Base-by-base conservation (phyloP, 805 yeast genomes). In the Trichomonascus vanleenenianus region DNA sequence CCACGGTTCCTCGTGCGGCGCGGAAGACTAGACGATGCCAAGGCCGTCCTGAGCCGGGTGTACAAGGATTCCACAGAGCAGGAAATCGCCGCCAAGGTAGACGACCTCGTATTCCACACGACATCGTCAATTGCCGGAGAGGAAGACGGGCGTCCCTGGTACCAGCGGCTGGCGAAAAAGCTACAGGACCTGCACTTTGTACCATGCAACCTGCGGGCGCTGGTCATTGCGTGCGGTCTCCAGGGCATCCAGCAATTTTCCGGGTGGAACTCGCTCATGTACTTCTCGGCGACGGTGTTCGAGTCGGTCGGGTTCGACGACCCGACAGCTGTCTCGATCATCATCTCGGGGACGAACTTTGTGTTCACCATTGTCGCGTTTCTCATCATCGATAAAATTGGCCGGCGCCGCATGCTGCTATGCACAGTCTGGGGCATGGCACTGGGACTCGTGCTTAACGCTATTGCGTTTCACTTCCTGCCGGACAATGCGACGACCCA, bases 231-330 rank as follows among this genome's bases (percentile, higher is more conserved):
- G 9, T 88, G 96, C 71, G 96, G 94, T 30, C 68, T 91, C 53
- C 97, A 93, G 67, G 96, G 95, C 48, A 83, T 93, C 58, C 97
- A 91, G 70, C 98, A 91, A 67, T 87, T 91, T 57, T 84, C 95
- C 14, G 97, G 97, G 54, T 91, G 91, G 78, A 93, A 91, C 68
- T 86, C 97, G 5, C 75, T 91, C 57, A 85, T 91, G 95, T 91
- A 93, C 70, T 91, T 89, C 66, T 83, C 95, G 41, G 81, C 95
- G 31, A 89, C 97, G 1, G 83, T 93, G 54, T 93, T 93, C 60
- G 81, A 88, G 64, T 79, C 89, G 37, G 86, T 89, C 44, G 98
- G 97, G 2, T 91, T 89, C 62, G 59, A 77, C 50, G 79, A 89
- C 62, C 76, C 97, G 8, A 84, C 96, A n/a, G 95, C 96, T 1